Conservation (phyloP, 2,329 filamentous ascomycete species). For the Paraphoma sp. region DNA sequence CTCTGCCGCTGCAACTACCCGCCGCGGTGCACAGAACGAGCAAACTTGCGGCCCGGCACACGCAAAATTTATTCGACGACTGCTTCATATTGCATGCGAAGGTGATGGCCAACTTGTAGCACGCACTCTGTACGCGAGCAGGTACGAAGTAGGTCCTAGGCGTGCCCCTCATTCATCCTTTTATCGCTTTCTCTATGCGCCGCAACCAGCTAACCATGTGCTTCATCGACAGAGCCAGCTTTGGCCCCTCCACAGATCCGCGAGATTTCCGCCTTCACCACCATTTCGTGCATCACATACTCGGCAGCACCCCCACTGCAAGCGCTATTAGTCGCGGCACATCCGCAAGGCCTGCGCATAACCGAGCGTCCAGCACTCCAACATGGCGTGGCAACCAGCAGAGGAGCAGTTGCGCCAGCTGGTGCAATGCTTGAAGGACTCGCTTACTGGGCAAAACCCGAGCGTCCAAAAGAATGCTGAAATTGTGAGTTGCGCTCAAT, state of each 20-base stretch:
- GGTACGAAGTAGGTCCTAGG: constrained; percentile 30
- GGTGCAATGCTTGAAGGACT: constrained; percentile 87
- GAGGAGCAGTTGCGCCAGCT: constrained; percentile 89
- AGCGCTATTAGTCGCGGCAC: constrained; percentile 10
- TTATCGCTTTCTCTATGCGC: constrained; percentile 25
- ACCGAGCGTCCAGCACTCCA: constrained; percentile 19
- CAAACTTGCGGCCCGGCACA: constrained; percentile 38
- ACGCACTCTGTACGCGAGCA: constrained; percentile 36
- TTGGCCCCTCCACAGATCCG: constrained; percentile 30
- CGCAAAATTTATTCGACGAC: constrained; percentile 26
- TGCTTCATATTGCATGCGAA: constrained; percentile 23
- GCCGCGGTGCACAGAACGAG: constrained; percentile 35
- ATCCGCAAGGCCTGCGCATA: constrained; percentile 14
- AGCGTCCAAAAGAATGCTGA: constrained; percentile 88
- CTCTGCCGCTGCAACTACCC: constrained; percentile 28
- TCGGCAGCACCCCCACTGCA: constrained; percentile 3
- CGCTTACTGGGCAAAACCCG: constrained; percentile 82
- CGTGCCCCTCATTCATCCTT: constrained; percentile 25
- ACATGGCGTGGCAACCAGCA: constrained; percentile 92
- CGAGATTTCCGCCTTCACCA: constrained; percentile 14
- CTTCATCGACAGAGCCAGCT: constrained; percentile 36
- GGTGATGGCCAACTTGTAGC: constrained; percentile 44
- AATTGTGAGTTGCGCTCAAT: constrained; percentile 64
- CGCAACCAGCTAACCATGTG: constrained; percentile 40
- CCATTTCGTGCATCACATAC: constrained; percentile 6